These are phyloP conservation scores for Trichoderma semiorbis DNA, from an alignment of 2,329 filamentous ascomycete genomes.

Conservation along the genomic window DNA sequence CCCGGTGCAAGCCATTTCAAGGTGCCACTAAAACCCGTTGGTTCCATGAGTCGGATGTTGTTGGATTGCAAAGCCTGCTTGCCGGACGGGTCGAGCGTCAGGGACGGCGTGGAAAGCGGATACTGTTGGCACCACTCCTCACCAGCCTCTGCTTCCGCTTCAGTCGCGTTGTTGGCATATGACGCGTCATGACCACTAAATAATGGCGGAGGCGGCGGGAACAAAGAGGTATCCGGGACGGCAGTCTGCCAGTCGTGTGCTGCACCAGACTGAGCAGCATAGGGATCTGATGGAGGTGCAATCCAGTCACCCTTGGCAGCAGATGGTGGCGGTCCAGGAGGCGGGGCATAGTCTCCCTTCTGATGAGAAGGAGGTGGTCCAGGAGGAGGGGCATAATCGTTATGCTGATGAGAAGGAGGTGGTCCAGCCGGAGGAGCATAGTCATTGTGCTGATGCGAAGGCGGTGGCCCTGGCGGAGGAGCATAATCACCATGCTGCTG, in stretches of 20 bases:
- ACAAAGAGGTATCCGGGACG: conserved; percentile 68
- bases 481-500: conserved; percentile 19
- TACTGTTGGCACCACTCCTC: conserved; percentile 62
- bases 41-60: conserved; percentile 54
- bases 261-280: conserved; percentile 27
- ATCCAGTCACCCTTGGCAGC: conserved; percentile 25
- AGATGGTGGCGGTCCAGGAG: conserved; percentile 33
- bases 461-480: conserved; percentile 26
- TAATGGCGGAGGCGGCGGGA: conserved; percentile 69
- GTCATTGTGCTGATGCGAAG: conserved; percentile 18
- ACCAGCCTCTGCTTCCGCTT: conserved; percentile 60
- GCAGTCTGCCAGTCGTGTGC: conserved; percentile 68
- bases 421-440: conserved; percentile 34
- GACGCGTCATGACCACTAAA: conserved; percentile 61
- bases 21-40: conserved; percentile 45
- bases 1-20: conserved; percentile 47
- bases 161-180: conserved; percentile 65
- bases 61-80: conserved; percentile 46
- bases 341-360: conserved; percentile 27
- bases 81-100: conserved; percentile 45
- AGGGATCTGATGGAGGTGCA: conserved; percentile 37
- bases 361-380: conserved; percentile 31
- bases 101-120: conserved; percentile 54
- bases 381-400: conserved; percentile 26
- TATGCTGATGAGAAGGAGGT: conserved; percentile 22